A percentile compares a stretch with the other conserved stretches of the same genome.
Conservation (phyloP, 345 rosid genomes). For the Populus deltoides region DNA sequence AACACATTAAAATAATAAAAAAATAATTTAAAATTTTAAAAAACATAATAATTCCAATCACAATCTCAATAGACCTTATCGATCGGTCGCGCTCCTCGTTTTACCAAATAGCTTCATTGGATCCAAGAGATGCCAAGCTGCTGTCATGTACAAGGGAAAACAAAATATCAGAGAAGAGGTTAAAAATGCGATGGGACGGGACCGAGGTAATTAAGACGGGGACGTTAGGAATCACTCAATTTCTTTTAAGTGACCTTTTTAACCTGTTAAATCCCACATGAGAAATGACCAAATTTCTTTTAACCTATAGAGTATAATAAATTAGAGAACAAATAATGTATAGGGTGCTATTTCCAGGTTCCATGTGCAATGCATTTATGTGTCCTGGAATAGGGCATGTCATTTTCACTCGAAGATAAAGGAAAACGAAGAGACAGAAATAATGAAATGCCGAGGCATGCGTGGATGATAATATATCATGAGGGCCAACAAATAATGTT, state of each 20-base stretch:
- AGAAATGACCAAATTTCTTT: neutral
- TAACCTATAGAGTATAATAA: neutral
- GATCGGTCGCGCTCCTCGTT: neutral
- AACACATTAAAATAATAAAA: no score
- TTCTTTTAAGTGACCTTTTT: neutral
- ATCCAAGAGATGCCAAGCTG: neutral
- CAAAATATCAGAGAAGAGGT: neutral
- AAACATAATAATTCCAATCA: no score
- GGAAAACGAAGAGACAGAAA: neutral
- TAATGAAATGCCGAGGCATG: neutral
- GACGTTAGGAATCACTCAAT: neutral
- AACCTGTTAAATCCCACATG: no score
- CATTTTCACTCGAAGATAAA: constrained; percentile 5
- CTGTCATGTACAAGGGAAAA: neutral
- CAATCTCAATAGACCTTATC: neutral
- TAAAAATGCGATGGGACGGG: constrained; percentile 9
- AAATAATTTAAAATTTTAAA: no score
- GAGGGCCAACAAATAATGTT: neutral
- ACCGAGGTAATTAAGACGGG: neutral
- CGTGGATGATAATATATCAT: neutral
- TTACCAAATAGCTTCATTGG: neutral
- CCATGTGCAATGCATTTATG: constrained; percentile 2
- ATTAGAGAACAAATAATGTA: neutral
- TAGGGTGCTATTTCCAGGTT: neutral
- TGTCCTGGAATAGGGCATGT: constrained; percentile 1